Conservation (phyloP, 2,329 filamentous ascomycete genomes). For the Alternaria angustiovoidea region DNA sequence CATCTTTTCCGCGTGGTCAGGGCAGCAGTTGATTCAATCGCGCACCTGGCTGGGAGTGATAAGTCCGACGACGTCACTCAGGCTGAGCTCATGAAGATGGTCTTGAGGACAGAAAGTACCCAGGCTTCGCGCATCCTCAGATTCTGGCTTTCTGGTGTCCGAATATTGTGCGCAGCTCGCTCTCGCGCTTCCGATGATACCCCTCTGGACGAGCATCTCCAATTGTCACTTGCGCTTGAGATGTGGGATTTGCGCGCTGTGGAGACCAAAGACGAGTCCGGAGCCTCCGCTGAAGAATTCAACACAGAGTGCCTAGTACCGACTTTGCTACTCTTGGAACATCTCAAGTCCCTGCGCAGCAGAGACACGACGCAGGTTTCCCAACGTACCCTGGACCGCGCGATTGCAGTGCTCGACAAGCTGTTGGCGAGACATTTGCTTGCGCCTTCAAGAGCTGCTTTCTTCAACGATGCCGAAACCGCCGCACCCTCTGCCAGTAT, state of each 20-base stretch:
- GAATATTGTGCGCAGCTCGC: slow-evolving; percentile 16
- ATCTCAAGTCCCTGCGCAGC: slow-evolving; percentile 18
- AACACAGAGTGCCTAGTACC: slow-evolving; percentile 49
- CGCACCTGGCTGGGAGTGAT: slow-evolving; percentile 20
- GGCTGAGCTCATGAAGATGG: slow-evolving; percentile 48
- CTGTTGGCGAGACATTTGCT: slow-evolving; percentile 55
- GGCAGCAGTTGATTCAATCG: slow-evolving; percentile 31
- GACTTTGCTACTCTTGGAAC: slow-evolving; percentile 35
- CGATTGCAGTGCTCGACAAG: slow-evolving; percentile 41
- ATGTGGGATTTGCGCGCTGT: slow-evolving; percentile 47
- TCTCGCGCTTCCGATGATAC: neutral
- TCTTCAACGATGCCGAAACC: slow-evolving; percentile 37
- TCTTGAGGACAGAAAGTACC: slow-evolving; percentile 43
- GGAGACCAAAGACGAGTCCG: slow-evolving; percentile 36
- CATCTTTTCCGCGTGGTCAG: slow-evolving; percentile 37
- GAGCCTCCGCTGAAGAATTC: slow-evolving; percentile 47
- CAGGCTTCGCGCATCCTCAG: slow-evolving; percentile 49
- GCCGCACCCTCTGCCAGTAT: slow-evolving; percentile 9
- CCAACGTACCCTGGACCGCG: slow-evolving; percentile 10
- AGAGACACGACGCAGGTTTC: slow-evolving; percentile 1
- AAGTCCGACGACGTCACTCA: slow-evolving; percentile 31
- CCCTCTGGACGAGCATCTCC: slow-evolving; percentile 19
- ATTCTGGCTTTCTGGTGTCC: slow-evolving; percentile 44
- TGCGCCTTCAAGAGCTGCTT: slow-evolving; percentile 49
- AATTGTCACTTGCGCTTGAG: slow-evolving; percentile 36